Evolutionary conservation across 257 asterid species (phyloP), one percentile per base, ranked within the genome.

Genomic region (Gentiana macrophylla): DNA sequence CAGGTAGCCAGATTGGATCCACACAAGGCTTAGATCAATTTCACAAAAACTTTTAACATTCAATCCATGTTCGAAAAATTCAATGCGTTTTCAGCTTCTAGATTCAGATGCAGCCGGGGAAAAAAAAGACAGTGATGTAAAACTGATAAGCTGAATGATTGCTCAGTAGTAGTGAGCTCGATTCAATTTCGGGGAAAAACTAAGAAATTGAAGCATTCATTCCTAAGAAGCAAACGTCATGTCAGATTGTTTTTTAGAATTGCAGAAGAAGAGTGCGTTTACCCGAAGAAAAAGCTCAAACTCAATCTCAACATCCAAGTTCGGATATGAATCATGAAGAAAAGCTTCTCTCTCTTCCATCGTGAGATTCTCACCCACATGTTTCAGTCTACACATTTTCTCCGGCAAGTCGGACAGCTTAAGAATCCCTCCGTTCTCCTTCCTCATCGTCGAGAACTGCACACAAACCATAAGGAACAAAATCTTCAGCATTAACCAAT

Each of bases 261-360:
- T 55, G 4, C 2, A 57, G 47, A 10, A 37, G 50, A 38, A 34
- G 32, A 60, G 4, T 15, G 34, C 47, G 36, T 57, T 75, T 80
- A 91, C 98, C 90, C 87, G 86, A 67, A 92, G 77, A 64, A 88
- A 88, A 37, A 88, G 93, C 55, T 92, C 98, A 56, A 92, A 88
- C 83, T 88, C 98, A 50, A 85, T 94, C 33, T 81, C 95, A 9
- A 65, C 67, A 1, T 83, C 94, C 86, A 83, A 63, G 70, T 73
- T 67, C 76, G 77, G 76, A 66, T 82, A 76, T 63, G 83, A 72
- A 67, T 79, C 92, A 71, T 72, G 80, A 54, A 91, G 77, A 73
- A 81, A 78, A 53, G 74, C 80, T 51, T 84, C 76, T 81, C 86
- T 79, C 67, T 92, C 97, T 3, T 81, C 71, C 76, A 78, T 93